Conservation (phyloP, 2,329 filamentous ascomycete genomes). For the Calonectria honghensis region DNA sequence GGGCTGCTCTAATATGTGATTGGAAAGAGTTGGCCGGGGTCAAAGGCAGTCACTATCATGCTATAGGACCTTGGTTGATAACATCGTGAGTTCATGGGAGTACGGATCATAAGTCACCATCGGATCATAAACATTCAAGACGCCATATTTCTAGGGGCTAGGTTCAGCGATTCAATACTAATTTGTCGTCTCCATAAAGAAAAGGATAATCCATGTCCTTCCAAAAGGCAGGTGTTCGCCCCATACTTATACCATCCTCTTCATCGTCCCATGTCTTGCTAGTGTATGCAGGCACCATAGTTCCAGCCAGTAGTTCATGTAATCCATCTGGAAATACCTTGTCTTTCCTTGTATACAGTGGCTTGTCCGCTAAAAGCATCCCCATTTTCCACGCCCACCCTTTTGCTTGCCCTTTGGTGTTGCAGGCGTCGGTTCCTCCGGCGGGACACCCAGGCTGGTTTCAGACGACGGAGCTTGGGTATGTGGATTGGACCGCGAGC, state of each 20-base stretch:
- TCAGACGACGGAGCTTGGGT: not conserved
- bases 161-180: not conserved
- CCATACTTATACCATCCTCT: not conserved
- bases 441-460: not conserved
- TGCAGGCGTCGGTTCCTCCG: not conserved
- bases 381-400: conserved; percentile 28
- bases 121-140: not conserved
- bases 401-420: not conserved
- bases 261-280: not conserved
- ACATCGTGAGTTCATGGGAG: conserved; percentile 7
- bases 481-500: conserved; percentile 17
- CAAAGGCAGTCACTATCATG: conserved; percentile 5
- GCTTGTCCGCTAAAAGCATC: conserved; percentile 25
- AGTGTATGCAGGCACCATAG: not conserved
- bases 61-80: conserved; percentile 23
- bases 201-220: not conserved
- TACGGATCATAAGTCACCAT: conserved; percentile 9
- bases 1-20: not conserved
- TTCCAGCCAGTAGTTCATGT: not conserved
- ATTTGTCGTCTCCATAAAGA: not conserved
- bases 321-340: not conserved
- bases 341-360: not conserved
- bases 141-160: conserved; percentile 12
- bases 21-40: conserved; percentile 19
- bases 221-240: not conserved